Conservation (phyloP, 2,329 filamentous ascomycete species). For the Monosporascus cannonballus region DNA sequence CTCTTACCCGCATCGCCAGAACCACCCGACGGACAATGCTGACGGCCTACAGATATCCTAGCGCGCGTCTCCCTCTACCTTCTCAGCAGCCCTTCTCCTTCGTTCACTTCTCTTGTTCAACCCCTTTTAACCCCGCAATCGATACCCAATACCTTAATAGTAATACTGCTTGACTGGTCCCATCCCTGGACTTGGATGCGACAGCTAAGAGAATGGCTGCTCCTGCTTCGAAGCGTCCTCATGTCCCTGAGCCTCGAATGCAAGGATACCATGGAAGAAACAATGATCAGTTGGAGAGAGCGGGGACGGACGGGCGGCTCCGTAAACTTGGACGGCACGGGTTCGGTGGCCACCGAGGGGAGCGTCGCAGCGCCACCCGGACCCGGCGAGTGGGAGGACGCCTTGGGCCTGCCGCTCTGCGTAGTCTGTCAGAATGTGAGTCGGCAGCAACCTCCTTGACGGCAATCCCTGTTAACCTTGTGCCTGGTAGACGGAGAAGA, state of each 20-base stretch:
- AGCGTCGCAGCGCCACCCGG: constrained; percentile 72
- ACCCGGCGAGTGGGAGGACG: constrained; percentile 90
- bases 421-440: constrained; percentile 93
- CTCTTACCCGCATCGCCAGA: constrained; percentile 33
- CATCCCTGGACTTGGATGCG: constrained; percentile 90
- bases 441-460: constrained; percentile 15
- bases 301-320: constrained; percentile 61
- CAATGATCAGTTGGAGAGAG: constrained; percentile 74
- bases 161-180: constrained; percentile 92
- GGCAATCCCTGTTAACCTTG: constrained; percentile 6
- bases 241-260: constrained; percentile 68
- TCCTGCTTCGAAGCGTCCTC: constrained; percentile 72
- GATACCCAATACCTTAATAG: constrained; percentile 79
- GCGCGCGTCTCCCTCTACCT: constrained; percentile 86
- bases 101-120: constrained; percentile 76
- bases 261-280: constrained; percentile 79
- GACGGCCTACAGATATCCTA: constrained; percentile 62
- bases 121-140: constrained; percentile 80
- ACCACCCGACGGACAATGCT: constrained; percentile 5
- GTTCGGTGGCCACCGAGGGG: constrained; percentile 53
- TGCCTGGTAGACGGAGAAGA: constrained; percentile 65
- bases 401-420: constrained; percentile 77
- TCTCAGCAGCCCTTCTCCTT: constrained; percentile 74
- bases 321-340: constrained; percentile 56
- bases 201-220: constrained; percentile 83